Base-by-base conservation (phyloP, 148 eudicot genomes). In the Linanthus parryae region DNA sequence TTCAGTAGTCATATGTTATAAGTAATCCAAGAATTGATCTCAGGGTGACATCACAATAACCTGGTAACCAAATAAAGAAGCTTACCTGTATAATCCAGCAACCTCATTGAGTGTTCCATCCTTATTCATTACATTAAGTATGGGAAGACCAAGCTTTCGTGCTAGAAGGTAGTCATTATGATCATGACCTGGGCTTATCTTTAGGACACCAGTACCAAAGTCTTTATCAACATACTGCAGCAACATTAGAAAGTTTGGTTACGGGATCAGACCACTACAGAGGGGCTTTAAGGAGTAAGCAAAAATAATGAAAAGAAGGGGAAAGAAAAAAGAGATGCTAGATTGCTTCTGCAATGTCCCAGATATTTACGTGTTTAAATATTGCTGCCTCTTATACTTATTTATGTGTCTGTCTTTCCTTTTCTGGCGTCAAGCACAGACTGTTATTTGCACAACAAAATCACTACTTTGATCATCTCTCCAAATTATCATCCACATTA, bases 121-220 rank as follows among this genome's bases (percentile, higher is more conserved):
- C 59, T 86, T 91, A 56, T 91, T 91, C 95, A 91, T 91, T 23
- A 83, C 84, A 73, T 79, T 86, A 16, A 91, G 90, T 63, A 91
- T 86, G 13, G 95, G 98, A 48, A 91, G 92, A 57, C 98, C 98
- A 61, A 79, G 83, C 68, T 91, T 91, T 34, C 98, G 82, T 59
- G 98, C 98, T 48, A 91, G 89, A 51, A 81, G 76, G 66, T 91
- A 91, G 69, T 91, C 98, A 65, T 91, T 91, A 48, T 91, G 98
- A 77, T 91, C 98, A 81, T 91, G 98, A 27, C 95, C 98, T 57
- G 98, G 98, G 73, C 98, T 86, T 70, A 91, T 86, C 76, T 91
- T 91, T 70, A 91, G 61, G 27, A 91, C 98, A 50, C 98, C 98
- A 65, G 98, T 91, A 33, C 98, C 98, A 69, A 91, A 86, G 54